Conservation (phyloP, 2,329 filamentous ascomycete genomes). For the Alternaria triticimaculans region DNA sequence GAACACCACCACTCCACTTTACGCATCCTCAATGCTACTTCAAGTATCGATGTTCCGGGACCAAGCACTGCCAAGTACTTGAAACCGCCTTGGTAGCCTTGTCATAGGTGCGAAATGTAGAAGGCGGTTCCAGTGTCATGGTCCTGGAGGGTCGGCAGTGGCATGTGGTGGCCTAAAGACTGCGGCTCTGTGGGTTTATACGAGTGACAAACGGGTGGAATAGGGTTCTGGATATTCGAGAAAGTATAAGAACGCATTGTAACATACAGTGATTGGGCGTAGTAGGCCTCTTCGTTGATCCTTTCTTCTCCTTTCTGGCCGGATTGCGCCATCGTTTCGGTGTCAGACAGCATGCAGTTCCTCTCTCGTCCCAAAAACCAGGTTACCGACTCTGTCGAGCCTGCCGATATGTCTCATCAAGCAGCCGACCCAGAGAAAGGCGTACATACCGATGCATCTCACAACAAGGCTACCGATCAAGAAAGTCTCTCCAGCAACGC, state of each 20-base stretch:
- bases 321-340: background rate
- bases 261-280: background rate
- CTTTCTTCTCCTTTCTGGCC: background rate
- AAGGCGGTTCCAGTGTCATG: background rate
- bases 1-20: constrained; percentile 1
- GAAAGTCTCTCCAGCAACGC: constrained; percentile 26
- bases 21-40: background rate
- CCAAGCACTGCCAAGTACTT: background rate
- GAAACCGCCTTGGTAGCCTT: background rate
- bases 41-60: background rate
- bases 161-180: background rate
- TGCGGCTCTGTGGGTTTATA: background rate
- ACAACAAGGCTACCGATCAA: constrained; percentile 10
- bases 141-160: background rate
- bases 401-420: background rate
- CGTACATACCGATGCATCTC: background rate
- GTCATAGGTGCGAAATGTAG: background rate
- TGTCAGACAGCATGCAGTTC: background rate
- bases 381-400: constrained; percentile 13
- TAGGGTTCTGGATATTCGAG: background rate
- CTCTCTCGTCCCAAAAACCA: background rate
- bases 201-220: background rate
- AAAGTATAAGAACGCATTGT: background rate
- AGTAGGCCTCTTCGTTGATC: background rate
- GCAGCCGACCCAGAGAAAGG: background rate